Conservation (phyloP, 768 basidiomycete species). For the Roridomyces roridus region DNA sequence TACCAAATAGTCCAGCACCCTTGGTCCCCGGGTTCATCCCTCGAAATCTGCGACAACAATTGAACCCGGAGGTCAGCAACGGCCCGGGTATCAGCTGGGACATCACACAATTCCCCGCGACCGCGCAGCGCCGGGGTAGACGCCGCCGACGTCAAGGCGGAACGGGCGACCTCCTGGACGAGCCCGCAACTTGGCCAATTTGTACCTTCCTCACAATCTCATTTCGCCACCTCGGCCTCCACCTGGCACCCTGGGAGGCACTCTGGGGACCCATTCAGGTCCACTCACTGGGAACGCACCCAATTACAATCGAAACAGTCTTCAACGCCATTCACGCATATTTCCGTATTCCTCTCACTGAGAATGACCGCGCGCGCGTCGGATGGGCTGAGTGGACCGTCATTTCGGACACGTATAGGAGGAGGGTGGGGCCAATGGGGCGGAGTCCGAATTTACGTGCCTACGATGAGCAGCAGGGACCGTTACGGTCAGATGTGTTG, state of each 20-base stretch:
- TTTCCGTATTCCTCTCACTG: conserved; percentile 37
- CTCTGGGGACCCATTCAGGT: conserved; percentile 12
- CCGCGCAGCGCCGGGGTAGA: neutral
- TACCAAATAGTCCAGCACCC: too few relatives aligned
- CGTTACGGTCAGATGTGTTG: conserved; percentile 10
- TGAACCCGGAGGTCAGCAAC: conserved; percentile 4
- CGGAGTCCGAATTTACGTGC: conserved; percentile 7
- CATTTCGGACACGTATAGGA: conserved; percentile 4
- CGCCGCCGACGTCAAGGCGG: neutral
- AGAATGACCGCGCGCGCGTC: neutral
- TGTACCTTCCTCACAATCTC: conserved; percentile 5
- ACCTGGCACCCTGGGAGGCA: neutral
- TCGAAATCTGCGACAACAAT: neutral
- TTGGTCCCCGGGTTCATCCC: neutral
- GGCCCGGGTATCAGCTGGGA: conserved; percentile 12
- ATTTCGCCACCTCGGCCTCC: neutral
- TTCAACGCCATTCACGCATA: conserved; percentile 41
- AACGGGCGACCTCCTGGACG: neutral
- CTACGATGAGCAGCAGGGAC: neutral
- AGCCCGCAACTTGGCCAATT: conserved; percentile 1
- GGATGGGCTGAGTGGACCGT: neutral
- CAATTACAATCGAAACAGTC: conserved; percentile 36
- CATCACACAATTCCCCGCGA: conserved; percentile 8
- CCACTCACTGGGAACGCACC: neutral
- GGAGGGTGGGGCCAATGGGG: neutral